Conservation (phyloP, 805 yeast species). For the Candida odintsovae region DNA sequence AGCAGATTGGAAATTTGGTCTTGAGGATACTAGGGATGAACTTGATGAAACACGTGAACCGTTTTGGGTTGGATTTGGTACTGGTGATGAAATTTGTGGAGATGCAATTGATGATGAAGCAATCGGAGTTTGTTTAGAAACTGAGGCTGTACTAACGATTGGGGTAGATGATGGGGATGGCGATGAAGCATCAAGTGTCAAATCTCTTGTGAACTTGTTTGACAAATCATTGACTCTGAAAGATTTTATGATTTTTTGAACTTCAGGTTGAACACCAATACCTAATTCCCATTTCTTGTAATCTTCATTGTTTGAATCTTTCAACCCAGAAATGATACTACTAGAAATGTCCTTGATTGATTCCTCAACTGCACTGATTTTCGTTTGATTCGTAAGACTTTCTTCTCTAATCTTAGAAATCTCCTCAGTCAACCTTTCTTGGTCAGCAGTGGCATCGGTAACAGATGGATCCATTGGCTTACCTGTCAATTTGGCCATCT, state of each 20-base stretch:
- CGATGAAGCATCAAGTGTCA: conserved; percentile 6
- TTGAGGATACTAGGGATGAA: conserved; percentile 12
- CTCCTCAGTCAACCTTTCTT: conserved; percentile 41
- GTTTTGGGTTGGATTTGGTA: not conserved
- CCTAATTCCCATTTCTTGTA: conserved; percentile 78
- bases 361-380: conserved; percentile 62
- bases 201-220: conserved; percentile 12
- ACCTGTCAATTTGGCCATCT: conserved; percentile 93
- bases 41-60: conserved; percentile 2
- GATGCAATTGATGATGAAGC: conserved; percentile 7
- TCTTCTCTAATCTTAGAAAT: conserved; percentile 46
- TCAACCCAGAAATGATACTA: conserved; percentile 29
- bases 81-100: conserved; percentile 1
- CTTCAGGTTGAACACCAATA: conserved; percentile 59
- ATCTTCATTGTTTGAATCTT: conserved; percentile 17
- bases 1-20: conserved; percentile 32
- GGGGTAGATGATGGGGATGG: not conserved
- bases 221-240: conserved; percentile 16
- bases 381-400: conserved; percentile 46
- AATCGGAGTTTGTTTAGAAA: conserved; percentile 4
- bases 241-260: conserved; percentile 18
- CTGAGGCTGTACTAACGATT: not conserved
- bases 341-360: conserved; percentile 61
- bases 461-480: conserved; percentile 39
- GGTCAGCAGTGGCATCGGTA: conserved; percentile 31